Percentiles rank a stretch among this genome's conserved stretches.
phyloP scores from a whole-genome alignment of 2,329 filamentous ascomycete genomes.

The Ophiostoma ips region DNA sequence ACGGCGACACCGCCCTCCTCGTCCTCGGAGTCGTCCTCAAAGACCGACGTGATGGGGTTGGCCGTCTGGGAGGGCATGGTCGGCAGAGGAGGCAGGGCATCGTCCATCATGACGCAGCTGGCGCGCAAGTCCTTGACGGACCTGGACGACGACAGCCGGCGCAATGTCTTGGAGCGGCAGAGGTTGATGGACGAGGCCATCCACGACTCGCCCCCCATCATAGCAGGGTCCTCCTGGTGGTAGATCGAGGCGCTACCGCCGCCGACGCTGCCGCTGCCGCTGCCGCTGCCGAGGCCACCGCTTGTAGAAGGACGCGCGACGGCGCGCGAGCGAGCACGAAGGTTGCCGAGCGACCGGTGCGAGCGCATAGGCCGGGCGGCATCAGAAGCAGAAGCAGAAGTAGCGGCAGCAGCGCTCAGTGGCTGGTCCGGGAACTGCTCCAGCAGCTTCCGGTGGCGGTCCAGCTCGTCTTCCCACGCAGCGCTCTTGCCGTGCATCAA shows the following conservation, averaged over 20 bases:
- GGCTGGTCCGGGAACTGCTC: constrained; percentile 7
- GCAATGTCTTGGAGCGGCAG: background rate
- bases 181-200: background rate
- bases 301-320: constrained; percentile 3
- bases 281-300: background rate
- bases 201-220: background rate
- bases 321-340: constrained; percentile 8
- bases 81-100: background rate
- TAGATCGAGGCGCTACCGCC: background rate
- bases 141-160: constrained; percentile 5
- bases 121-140: constrained; percentile 1
- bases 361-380: constrained; percentile 4
- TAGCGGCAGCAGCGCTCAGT: background rate
- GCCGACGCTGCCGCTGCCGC: background rate
- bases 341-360: constrained; percentile 12
- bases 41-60: constrained; percentile 8
- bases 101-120: background rate
- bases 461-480: constrained; percentile 8
- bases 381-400: background rate
- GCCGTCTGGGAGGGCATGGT: background rate
- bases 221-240: background rate
- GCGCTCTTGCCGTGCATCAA: background rate
- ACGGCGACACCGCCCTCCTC: constrained; percentile 10
- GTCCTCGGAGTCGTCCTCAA: constrained; percentile 14
- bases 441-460: constrained; percentile 9